Conservation (phyloP, 2,329 filamentous ascomycete species). For the Tothia fuscella region DNA sequence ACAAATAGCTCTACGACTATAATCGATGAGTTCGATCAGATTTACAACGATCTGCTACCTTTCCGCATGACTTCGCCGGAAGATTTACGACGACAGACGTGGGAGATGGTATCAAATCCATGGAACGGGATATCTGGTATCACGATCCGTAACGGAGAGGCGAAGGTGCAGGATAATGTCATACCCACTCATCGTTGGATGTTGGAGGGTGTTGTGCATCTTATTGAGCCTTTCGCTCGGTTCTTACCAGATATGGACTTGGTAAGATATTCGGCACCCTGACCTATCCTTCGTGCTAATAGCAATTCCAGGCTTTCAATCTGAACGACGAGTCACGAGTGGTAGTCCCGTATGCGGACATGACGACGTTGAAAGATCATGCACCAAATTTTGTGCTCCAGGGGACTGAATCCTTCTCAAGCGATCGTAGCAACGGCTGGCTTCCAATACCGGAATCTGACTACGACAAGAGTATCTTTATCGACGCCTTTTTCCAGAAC, state of each 20-base stretch:
- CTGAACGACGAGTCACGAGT: constrained; percentile 49
- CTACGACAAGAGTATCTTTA: constrained; percentile 14
- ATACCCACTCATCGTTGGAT: constrained; percentile 46
- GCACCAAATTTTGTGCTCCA: constrained; percentile 15
- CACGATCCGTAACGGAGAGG: constrained; percentile 41
- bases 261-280: too few relatives aligned
- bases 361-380: constrained; percentile 25
- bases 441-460: constrained; percentile 19
- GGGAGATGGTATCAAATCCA: constrained; percentile 39
- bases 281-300: too few relatives aligned
- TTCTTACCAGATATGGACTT: constrained; percentile 52
- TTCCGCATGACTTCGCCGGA: constrained; percentile 42
- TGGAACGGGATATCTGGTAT: constrained; percentile 46
- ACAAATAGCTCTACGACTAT: constrained; percentile 37
- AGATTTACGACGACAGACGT: constrained; percentile 40
- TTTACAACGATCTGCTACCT: constrained; percentile 43
- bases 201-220: constrained; percentile 40
- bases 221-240: constrained; percentile 42
- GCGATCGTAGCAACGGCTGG: constrained; percentile 28
- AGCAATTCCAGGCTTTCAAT: too few relatives aligned
- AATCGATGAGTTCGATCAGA: constrained; percentile 50
- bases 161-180: constrained; percentile 37
- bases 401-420: constrained; percentile 24
- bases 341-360: constrained; percentile 37
- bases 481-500: constrained; percentile 22